Conservation (phyloP, 2,329 filamentous ascomycete genomes). For the Laburnicola sp. region DNA sequence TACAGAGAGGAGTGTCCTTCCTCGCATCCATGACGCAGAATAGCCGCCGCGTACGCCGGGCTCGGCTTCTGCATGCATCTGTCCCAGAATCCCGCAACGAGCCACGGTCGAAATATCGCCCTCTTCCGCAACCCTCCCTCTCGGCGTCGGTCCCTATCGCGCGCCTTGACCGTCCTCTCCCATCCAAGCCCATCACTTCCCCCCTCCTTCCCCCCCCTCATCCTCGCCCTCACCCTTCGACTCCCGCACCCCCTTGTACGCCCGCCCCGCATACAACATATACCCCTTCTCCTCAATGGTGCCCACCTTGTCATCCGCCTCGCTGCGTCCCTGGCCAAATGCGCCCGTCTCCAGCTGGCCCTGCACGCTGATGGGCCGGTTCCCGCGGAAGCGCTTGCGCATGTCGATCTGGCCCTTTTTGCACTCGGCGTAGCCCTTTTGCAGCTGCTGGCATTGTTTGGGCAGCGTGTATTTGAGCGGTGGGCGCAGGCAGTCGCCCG, state of each 20-base stretch:
- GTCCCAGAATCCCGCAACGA: too few relatives aligned
- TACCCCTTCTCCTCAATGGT: slow-evolving; percentile 46
- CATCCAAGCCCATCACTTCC: slow-evolving; percentile 1
- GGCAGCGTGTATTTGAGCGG: slow-evolving; percentile 83
- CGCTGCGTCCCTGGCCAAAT: slow-evolving; percentile 31
- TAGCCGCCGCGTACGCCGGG: too few relatives aligned
- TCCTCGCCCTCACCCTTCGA: slow-evolving; percentile 32
- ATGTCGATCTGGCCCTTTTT: slow-evolving; percentile 97
- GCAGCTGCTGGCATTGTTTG: slow-evolving; percentile 85
- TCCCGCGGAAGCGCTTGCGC: slow-evolving; percentile 96
- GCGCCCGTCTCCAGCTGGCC: slow-evolving; percentile 40
- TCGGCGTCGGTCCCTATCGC: too few relatives aligned
- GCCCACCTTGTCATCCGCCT: slow-evolving; percentile 38
- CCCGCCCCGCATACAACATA: slow-evolving; percentile 44
- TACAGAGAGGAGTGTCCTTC: too few relatives aligned
- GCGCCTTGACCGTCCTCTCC: too few relatives aligned
- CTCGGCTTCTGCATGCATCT: too few relatives aligned
- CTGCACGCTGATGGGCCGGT: slow-evolving; percentile 69
- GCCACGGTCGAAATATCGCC: too few relatives aligned
- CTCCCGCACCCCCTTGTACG: slow-evolving; percentile 34
- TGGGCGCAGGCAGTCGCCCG: slow-evolving; percentile 82
- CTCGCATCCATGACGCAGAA: too few relatives aligned
- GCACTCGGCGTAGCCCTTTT: slow-evolving; percentile 88
- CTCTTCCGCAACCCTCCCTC: too few relatives aligned
- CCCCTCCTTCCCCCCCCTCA: slow-evolving; percentile 19